Percentiles rank a stretch among this genome's conserved stretches.
Conservation (phyloP, 169 alveolate species). For the Plasmodium knowlesi region DNA sequence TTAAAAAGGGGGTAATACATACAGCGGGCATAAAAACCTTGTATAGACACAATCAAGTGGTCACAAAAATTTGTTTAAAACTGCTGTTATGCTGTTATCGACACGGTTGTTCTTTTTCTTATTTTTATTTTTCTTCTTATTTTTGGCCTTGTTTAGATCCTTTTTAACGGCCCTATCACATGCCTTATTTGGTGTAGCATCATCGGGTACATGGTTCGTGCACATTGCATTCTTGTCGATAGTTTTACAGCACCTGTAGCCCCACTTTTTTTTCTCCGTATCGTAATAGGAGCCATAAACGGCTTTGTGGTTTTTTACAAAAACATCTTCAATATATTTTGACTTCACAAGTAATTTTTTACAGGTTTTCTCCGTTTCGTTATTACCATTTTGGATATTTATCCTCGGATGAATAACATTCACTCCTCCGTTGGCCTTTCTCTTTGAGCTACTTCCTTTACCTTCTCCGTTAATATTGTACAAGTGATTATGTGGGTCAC, state of each 20-base stretch:
- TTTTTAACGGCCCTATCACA: background rate
- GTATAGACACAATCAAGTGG: background rate
- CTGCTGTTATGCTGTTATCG: conserved; percentile 69
- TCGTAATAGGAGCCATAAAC: conserved; percentile 88
- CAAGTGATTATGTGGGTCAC: conserved; percentile 3
- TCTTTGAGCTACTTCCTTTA: conserved; percentile 64
- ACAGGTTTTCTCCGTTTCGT: conserved; percentile 11
- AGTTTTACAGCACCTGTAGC: conserved; percentile 86
- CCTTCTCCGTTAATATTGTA: conserved; percentile 73
- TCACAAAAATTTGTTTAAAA: conserved; percentile 46
- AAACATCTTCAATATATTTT: conserved; percentile 84
- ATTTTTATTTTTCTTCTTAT: conserved; percentile 39
- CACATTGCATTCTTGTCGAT: conserved; percentile 75
- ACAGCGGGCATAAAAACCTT: background rate
- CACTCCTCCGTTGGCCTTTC: background rate
- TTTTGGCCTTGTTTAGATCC: background rate
- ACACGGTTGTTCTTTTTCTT: conserved; percentile 36
- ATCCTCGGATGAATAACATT: background rate
- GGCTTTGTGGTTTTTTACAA: conserved; percentile 81
- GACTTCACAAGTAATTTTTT: conserved; percentile 78
- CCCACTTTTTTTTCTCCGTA: conserved; percentile 83
- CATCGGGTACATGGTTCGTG: conserved; percentile 16
- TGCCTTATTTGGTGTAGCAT: background rate
- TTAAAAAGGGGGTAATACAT: background rate
- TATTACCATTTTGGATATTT: background rate